These are phyloP conservation scores for Pseudogymnoascus sp. DNA, from an alignment of 2,329 filamentous ascomycete genomes.

Conservation along the genomic window DNA sequence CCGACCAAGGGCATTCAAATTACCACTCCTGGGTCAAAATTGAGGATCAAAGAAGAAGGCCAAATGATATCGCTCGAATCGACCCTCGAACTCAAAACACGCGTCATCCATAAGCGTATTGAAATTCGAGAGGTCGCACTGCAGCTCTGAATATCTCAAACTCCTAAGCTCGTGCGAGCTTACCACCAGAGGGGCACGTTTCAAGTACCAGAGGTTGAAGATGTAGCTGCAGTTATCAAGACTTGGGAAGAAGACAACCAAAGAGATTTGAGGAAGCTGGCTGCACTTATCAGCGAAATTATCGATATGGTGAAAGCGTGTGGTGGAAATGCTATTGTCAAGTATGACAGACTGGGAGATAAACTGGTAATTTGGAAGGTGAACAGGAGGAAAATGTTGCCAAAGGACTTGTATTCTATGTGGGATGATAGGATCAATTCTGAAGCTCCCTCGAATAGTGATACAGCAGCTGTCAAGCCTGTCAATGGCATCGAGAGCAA, in stretches of 20 bases:
- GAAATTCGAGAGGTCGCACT: conserved; percentile 30
- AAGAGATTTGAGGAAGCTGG: conserved; percentile 26
- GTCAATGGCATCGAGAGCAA: not conserved
- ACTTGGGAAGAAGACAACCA: conserved; percentile 32
- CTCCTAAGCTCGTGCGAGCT: conserved; percentile 38
- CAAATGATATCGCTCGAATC: conserved; percentile 27
- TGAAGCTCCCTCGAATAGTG: not conserved
- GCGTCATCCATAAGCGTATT: conserved; percentile 28
- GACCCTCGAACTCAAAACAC: conserved; percentile 40
- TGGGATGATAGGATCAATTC: conserved; percentile 15
- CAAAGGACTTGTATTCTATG: conserved; percentile 28
- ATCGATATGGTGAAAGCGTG: conserved; percentile 23
- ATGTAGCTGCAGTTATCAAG: conserved; percentile 27
- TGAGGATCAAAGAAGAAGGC: conserved; percentile 29
- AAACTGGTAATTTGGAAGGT: conserved; percentile 23
- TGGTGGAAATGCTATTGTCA: conserved; percentile 23
- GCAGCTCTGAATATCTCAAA: conserved; percentile 41
- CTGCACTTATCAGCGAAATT: conserved; percentile 28
- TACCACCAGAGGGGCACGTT: conserved; percentile 35
- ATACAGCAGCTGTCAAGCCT: not conserved
- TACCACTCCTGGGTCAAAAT: conserved; percentile 20
- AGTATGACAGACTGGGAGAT: conserved; percentile 20
- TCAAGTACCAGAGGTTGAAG: conserved; percentile 27
- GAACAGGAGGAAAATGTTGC: conserved; percentile 22
- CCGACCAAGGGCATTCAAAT: not conserved